phyloP scores from a whole-genome alignment of 768 basidiomycete genomes.

The Mycena epipterygia region DNA sequence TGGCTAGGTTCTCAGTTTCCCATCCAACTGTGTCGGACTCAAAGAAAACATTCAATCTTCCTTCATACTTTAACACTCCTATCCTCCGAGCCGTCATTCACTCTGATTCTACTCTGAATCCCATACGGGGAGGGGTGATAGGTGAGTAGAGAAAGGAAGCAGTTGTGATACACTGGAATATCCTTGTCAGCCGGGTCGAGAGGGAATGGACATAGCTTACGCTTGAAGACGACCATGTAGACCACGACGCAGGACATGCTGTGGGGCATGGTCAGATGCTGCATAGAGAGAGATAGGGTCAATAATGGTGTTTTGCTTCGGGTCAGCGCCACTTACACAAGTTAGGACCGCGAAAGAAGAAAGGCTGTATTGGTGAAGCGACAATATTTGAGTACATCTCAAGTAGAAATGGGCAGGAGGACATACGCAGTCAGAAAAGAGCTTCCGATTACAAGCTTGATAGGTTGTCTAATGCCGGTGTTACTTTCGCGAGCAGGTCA shows the following conservation, averaged over 20 bases:
- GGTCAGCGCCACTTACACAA: background rate
- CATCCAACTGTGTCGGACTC: too few species aligned
- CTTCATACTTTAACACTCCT: too few species aligned
- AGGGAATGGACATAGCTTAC: background rate
- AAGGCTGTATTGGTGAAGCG: background rate
- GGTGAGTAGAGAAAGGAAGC: slow-evolving; percentile 20
- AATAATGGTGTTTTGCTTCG: background rate
- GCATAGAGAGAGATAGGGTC: background rate
- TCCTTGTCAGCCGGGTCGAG: too few species aligned
- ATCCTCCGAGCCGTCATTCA: too few species aligned
- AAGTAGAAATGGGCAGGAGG: background rate
- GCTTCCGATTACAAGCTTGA: slow-evolving; percentile 21
- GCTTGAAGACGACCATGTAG: slow-evolving; percentile 21
- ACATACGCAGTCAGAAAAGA: slow-evolving; percentile 6
- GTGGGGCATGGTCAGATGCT: slow-evolving; percentile 28
- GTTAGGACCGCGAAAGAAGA: slow-evolving; percentile 18
- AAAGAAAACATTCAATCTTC: too few species aligned
- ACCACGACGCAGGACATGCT: slow-evolving; percentile 25
- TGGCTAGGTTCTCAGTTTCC: too few species aligned
- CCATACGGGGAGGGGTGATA: background rate
- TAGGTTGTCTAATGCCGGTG: background rate
- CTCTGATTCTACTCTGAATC: too few species aligned
- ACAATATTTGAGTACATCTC: too few species aligned
- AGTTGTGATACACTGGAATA: slow-evolving; percentile 21
- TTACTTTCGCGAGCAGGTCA: slow-evolving; percentile 9